These are phyloP conservation scores for Fallopia convolvulus DNA, from an alignment of 148 eudicot species.

Conservation along the genomic window DNA sequence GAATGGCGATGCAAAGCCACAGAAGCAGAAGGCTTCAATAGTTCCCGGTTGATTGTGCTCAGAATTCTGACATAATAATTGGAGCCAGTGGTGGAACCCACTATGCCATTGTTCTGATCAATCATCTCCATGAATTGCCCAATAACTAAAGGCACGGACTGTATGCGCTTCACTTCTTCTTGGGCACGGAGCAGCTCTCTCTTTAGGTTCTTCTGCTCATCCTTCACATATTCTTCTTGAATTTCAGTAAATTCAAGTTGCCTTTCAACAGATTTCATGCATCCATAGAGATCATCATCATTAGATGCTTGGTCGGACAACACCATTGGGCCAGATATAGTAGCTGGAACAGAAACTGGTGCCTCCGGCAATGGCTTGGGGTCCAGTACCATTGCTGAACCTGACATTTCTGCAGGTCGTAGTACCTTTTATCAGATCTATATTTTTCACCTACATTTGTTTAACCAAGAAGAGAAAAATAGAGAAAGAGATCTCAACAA, in stretches of 20 bases:
- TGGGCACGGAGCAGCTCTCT: constrained; percentile 73
- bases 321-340: constrained; percentile 3
- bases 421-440: not conserved
- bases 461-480: not conserved
- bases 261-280: constrained; percentile 51
- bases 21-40: constrained; percentile 67
- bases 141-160: constrained; percentile 75
- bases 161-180: constrained; percentile 83
- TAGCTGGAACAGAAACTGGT: constrained; percentile 13
- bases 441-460: not conserved
- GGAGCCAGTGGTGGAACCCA: constrained; percentile 81
- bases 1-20: constrained; percentile 84
- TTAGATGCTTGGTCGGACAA: constrained; percentile 11
- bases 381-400: constrained; percentile 18
- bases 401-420: constrained; percentile 14
- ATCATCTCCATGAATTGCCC: constrained; percentile 98
- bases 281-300: constrained; percentile 66
- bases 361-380: constrained; percentile 17
- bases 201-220: constrained; percentile 76
- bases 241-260: constrained; percentile 76
- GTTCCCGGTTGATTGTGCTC: constrained; percentile 71
- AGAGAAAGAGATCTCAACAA: not conserved
- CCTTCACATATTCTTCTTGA: constrained; percentile 80
- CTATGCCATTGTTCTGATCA: constrained; percentile 70
- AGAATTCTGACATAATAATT: constrained; percentile 80